Base-by-base conservation (phyloP, 106 monocot genomes). In the Platanthera zijinensis region DNA sequence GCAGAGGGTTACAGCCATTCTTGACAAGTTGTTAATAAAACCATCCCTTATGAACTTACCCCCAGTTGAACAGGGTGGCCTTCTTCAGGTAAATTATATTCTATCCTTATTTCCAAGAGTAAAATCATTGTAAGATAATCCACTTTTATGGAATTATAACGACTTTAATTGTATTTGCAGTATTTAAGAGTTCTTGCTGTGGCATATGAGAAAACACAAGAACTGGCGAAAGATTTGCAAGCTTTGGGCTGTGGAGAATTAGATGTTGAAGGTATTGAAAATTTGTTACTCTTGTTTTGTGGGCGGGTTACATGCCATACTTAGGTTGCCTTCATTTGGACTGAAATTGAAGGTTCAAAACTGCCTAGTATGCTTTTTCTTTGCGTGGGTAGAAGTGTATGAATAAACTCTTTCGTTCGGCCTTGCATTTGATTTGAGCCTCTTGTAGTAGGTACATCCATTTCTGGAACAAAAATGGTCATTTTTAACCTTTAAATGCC, bases 171-270 rank as follows among this genome's bases (percentile, higher is more conserved):
- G 79, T 74, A 48, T 62, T 14, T 85, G 83, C 84, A 99, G 99
- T 99, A 99, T 84, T 84, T 99, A 48, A 94, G 94, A 88, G 78
- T 85, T 80, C 82, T 99, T 72, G 90, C 88, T 12, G 94, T 99
- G 66, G 74, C 92, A 68, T 99, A 94, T 77, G 99, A 94, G 74
- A 99, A 92, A 78, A 99, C 99, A 45, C 84, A 90, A 74, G 94
- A 92, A 78, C 91, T 99, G 74, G 86, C 99, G 48, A 94, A 92
- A 81, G 94, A 95, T 50, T 80, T 99, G 62, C 84, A 82, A 80
- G 74, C 94, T 83, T 88, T 95, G 22, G 93, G 97, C 19, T 99
- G 94, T 83, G 99, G 99, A 76, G 99, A 99, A 53, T 89, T 99
- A 81, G 99, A 99, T 80, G 84, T 90, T 87, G 99, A 99, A 86